A percentile compares a stretch with the other conserved stretches of the same genome.
Evolutionary conservation across 2,329 filamentous ascomycete genomes (phyloP).

Genomic region (Alternaria solani): DNA sequence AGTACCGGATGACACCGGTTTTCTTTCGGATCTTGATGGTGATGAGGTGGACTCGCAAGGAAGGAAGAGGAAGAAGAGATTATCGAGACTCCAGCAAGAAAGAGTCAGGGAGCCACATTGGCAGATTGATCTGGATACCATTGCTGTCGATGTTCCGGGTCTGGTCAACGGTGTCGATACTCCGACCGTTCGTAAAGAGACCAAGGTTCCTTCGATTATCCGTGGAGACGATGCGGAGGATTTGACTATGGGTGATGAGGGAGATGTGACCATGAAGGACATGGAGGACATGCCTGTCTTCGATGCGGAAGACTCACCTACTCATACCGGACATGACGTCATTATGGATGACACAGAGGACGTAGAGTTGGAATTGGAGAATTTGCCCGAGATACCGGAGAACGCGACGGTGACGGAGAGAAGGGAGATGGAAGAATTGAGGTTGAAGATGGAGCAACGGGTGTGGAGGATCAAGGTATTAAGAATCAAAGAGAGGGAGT

Average conservation of each 20-base stretch:
- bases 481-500: constrained; percentile 6
- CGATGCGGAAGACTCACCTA: background rate
- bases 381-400: background rate
- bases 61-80: constrained; percentile 2
- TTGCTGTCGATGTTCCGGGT: background rate
- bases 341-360: background rate
- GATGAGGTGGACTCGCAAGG: background rate
- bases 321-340: background rate
- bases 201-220: background rate
- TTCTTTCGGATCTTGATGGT: constrained; percentile 12
- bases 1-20: constrained; percentile 11
- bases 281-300: background rate
- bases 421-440: constrained; percentile 9
- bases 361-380: background rate
- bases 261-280: background rate
- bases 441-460: constrained; percentile 11
- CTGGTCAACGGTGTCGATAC: background rate
- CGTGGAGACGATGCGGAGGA: background rate
- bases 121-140: constrained; percentile 1
- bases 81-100: constrained; percentile 5
- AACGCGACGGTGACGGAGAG: constrained; percentile 10
- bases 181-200: background rate
- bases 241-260: background rate
- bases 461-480: constrained; percentile 13
- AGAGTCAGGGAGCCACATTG: constrained; percentile 9